phyloP scores from a whole-genome alignment of 345 rosid genomes.

The Sapria himalayana region DNA sequence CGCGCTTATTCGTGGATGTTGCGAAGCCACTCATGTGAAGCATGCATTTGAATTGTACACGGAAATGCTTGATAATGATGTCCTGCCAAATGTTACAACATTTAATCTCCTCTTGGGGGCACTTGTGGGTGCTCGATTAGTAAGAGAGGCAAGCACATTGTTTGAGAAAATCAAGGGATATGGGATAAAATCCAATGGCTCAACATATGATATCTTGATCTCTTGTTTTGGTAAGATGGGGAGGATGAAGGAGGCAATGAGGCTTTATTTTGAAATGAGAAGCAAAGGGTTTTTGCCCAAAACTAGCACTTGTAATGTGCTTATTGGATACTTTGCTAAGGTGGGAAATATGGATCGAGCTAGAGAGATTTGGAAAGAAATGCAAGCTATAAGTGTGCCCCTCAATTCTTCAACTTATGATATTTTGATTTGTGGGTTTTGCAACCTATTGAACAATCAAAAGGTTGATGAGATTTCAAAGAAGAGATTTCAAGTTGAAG shows the following conservation, averaged over 20 bases:
- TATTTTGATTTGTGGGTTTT: constrained; percentile 53
- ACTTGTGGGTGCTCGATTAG: constrained; percentile 26
- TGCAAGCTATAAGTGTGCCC: constrained; percentile 35
- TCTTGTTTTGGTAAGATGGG: constrained; percentile 55
- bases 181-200: constrained; percentile 37
- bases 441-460: constrained; percentile 28
- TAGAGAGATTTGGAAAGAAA: constrained; percentile 54
- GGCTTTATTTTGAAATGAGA: constrained; percentile 58
- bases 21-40: constrained; percentile 27
- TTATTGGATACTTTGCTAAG: constrained; percentile 39
- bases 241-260: constrained; percentile 40
- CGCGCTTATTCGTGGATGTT: constrained; percentile 51
- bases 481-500: constrained; percentile 33
- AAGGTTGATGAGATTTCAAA: constrained; percentile 28
- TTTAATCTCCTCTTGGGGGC: constrained; percentile 52
- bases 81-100: constrained; percentile 35
- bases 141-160: constrained; percentile 29
- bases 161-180: constrained; percentile 35
- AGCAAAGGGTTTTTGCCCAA: constrained; percentile 48
- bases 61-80: constrained; percentile 33
- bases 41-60: constrained; percentile 31
- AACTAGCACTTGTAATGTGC: constrained; percentile 59
- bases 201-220: constrained; percentile 44
- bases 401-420: constrained; percentile 57
- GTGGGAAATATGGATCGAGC: constrained; percentile 63